A percentile compares a stretch with the other conserved stretches of the same genome.
Evolutionary conservation across 202 grass and related monocot species (phyloP).

Genomic region (Carex arenaria): DNA sequence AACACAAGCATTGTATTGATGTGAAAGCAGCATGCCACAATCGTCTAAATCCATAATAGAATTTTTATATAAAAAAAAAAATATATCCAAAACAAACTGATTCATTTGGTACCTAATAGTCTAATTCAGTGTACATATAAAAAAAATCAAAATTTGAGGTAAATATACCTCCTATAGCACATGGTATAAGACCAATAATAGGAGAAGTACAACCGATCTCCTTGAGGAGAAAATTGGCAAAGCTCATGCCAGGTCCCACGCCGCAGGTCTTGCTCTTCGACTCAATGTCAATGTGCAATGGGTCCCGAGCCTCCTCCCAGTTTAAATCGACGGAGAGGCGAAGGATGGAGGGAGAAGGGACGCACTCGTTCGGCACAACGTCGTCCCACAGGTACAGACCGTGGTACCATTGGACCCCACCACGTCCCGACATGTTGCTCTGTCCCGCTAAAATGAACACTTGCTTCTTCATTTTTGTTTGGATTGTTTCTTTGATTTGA

Average conservation of each 20-base stretch:
- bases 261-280: slow-evolving; percentile 42
- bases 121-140: background rate
- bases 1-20: too few relatives aligned
- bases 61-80: too few relatives aligned
- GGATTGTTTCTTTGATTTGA: background rate
- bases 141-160: background rate
- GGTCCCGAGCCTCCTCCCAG: slow-evolving; percentile 64
- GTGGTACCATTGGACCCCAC: slow-evolving; percentile 43
- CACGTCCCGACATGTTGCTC: slow-evolving; percentile 91
- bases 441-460: slow-evolving; percentile 82
- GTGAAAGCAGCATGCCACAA: too few relatives aligned
- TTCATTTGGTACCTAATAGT: background rate
- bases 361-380: slow-evolving; percentile 55
- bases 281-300: slow-evolving; percentile 84
- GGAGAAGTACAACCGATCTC: background rate
- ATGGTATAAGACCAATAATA: slow-evolving; percentile 56
- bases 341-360: slow-evolving; percentile 38
- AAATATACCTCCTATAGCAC: slow-evolving; percentile 52
- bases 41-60: too few relatives aligned
- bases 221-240: slow-evolving; percentile 33
- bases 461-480: slow-evolving; percentile 37
- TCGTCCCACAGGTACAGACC: slow-evolving; percentile 46
- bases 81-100: background rate
- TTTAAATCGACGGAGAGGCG: slow-evolving; percentile 42
- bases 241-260: slow-evolving; percentile 70